Percentiles rank a stretch among this genome's conserved stretches.
These are phyloP conservation scores for Millerozyma acaciae DNA, from an alignment of 805 yeast species.

Conservation along the genomic window DNA sequence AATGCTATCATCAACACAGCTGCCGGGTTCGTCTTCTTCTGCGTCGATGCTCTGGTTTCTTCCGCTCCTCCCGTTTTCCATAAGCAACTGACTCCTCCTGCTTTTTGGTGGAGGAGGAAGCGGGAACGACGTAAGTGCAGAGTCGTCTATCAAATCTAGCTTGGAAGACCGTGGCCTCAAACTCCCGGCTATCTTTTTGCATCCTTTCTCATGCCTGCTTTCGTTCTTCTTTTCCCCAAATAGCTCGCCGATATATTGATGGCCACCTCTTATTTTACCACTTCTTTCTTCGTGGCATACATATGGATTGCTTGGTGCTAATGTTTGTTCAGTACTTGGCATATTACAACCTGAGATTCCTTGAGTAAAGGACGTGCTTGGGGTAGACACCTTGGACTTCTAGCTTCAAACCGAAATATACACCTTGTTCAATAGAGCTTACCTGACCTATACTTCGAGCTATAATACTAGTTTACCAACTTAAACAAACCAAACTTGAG, in stretches of 20 bases:
- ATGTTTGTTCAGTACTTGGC: no score
- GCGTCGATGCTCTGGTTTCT: neutral
- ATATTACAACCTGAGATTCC: no score
- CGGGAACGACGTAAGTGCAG: constrained; percentile 48
- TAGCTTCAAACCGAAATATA: neutral
- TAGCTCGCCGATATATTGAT: no score
- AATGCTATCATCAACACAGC: constrained; percentile 1
- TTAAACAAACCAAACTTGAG: no score
- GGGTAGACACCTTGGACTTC: neutral
- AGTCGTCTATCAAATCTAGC: constrained; percentile 46
- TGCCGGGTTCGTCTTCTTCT: no score
- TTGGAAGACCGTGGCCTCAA: constrained; percentile 35
- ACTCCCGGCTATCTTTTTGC: neutral
- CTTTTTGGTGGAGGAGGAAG: constrained; percentile 43
- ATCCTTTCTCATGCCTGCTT: neutral
- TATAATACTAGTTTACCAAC: no score
- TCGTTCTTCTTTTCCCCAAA: no score
- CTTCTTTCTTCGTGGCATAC: no score
- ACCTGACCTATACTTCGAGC: no score
- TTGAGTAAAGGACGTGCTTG: no score
- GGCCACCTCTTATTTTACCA: no score
- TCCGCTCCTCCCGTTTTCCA: neutral
- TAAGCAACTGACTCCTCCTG: neutral
- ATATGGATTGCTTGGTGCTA: no score
- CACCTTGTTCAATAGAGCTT: neutral